phyloP scores from a whole-genome alignment of 441 rosid genomes.

The Sinapis alba region DNA sequence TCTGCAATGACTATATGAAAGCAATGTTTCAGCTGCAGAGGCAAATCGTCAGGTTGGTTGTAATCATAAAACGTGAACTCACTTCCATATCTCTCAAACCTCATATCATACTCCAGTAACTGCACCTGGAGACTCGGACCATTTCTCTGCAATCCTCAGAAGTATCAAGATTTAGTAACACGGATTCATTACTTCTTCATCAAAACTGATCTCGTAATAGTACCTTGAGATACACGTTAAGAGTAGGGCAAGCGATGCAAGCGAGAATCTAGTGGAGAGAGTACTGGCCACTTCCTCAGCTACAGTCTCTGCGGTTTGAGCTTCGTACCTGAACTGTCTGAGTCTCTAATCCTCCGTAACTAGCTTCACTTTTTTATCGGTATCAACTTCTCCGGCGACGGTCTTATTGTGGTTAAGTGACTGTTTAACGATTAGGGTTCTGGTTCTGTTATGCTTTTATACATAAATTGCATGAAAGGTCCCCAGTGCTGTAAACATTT shows the following conservation, averaged over 20 bases:
- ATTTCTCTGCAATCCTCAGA: constrained; percentile 48
- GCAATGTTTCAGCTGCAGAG: constrained; percentile 59
- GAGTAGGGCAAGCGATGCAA: constrained; percentile 91
- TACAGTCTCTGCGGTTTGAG: constrained; percentile 74
- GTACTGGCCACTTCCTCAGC: constrained; percentile 64
- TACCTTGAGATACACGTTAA: constrained; percentile 84
- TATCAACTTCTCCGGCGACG: constrained; percentile 36
- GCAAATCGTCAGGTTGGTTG: constrained; percentile 69
- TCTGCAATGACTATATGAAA: constrained; percentile 77
- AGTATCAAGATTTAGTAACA: not conserved
- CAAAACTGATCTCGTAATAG: not conserved
- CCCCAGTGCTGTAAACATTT: constrained; percentile 2
- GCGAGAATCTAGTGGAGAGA: constrained; percentile 46
- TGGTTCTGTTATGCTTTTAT: not conserved
- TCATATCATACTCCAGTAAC: constrained; percentile 75
- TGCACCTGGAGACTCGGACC: constrained; percentile 56
- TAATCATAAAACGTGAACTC: constrained; percentile 86
- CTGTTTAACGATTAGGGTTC: constrained; percentile 15
- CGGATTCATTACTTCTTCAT: no score
- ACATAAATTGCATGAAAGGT: not conserved
- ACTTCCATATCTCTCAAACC: constrained; percentile 72
- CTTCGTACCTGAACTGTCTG: constrained; percentile 97
- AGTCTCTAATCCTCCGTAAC: constrained; percentile 88
- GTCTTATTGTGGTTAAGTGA: constrained; percentile 42
- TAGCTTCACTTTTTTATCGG: constrained; percentile 51